These are phyloP conservation scores for Chondrostereum purpureum DNA, from an alignment of 1,284 basidiomycete genomes.

Conservation along the genomic window DNA sequence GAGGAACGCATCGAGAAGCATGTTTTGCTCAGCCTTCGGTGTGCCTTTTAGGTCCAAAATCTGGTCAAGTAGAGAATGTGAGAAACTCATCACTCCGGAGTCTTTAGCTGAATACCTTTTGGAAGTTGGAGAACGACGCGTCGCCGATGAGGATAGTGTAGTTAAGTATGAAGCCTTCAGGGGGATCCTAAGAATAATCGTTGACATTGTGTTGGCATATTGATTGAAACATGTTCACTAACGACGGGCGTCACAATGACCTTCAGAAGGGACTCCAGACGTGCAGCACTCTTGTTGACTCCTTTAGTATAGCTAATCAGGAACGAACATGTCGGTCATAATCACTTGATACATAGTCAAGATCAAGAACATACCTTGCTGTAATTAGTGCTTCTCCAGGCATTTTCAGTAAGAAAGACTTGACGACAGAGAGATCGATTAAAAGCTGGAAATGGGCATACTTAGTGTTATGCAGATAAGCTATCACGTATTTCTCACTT, in stretches of 20 bases:
- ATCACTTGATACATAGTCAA: conserved; percentile 3
- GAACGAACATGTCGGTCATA: conserved; percentile 12
- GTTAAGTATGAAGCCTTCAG: conserved; percentile 89
- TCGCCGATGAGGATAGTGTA: conserved; percentile 91
- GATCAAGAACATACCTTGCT: conserved; percentile 37
- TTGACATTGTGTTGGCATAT: conserved; percentile 3
- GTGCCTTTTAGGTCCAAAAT: conserved; percentile 95
- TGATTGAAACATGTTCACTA: conserved; percentile 22
- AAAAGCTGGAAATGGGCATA: conserved; percentile 55
- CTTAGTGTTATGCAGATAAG: conserved; percentile 3
- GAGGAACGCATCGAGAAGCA: conserved; percentile 85
- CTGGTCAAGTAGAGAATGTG: conserved; percentile 24
- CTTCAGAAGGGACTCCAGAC: conserved; percentile 87
- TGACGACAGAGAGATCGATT: conserved; percentile 86
- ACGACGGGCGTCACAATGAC: conserved; percentile 89
- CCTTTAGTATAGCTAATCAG: conserved; percentile 68
- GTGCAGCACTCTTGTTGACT: conserved; percentile 73
- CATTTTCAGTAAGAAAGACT: conserved; percentile 76
- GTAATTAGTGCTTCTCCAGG: conserved; percentile 64
- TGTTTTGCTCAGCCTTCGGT: conserved; percentile 79
- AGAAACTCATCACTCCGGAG: background rate
- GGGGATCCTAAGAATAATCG: conserved; percentile 57
- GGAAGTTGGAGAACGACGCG: conserved; percentile 91
- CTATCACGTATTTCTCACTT: conserved; percentile 42
- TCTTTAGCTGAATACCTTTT: conserved; percentile 65